Evolutionary conservation across 805 yeast species (phyloP), one percentile per base, ranked within the genome.

Genomic region (Saccharomyces eubayanus): DNA sequence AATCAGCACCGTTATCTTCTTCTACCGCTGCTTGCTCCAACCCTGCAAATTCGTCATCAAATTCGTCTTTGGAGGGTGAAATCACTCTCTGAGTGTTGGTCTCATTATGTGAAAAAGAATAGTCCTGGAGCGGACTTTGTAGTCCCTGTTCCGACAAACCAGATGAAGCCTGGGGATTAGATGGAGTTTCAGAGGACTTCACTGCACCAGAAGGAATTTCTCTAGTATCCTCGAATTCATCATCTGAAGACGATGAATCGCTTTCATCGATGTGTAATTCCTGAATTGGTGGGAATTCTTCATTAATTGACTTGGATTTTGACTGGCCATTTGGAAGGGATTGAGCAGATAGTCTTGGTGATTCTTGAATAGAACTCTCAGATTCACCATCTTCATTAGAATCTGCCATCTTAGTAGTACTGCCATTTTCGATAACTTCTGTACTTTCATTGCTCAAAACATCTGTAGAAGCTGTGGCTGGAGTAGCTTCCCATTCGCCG

Each of bases 271-370:
- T 71, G 27, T 80, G 78, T 31, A 81, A 64, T 58, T 84, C 84
- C 57, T 74, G 69, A 47, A 83, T 79, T 29, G 88, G 85, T 10
- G 87, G 87, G 59, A 83, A 83, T 58, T 83, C 87, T 12, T 74
- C 77, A 49, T 70, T 74, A 24, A 53, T 62, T 29, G 55, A 49
- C 16, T 48, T 47, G 6, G 55, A 30, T 31, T 51, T 47, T 28
- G 10, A 24, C 28, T 55, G 53, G 14, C 62, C 72, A 27, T 50
- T 48, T 11, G 54, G 47, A 1, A 30, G 50, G 21, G 54, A 50
- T 10, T 53, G 49, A 10, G 55, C 54, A 5, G 61, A 51, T 11
- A 31, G 24, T 28, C 12, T 45, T 45, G 62, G 65, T 12, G 62
- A 53, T 43, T 56, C 49, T 47, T 57, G 58, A 31, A 57, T 55